Conservation (phyloP, 257 asterid species). For the Anisodus tanguticus region DNA sequence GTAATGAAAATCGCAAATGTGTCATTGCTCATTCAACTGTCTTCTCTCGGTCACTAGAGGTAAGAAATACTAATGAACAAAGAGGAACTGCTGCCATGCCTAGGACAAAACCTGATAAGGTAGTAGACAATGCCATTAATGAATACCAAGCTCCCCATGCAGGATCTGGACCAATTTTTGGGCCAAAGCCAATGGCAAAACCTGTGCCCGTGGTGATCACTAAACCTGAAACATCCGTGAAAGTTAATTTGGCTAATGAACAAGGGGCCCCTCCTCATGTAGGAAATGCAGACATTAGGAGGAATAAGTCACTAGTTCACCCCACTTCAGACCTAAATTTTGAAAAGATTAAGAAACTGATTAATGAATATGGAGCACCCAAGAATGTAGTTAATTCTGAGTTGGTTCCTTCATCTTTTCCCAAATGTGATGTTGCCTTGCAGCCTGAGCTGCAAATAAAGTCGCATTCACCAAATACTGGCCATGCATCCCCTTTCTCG, state of each 20-base stretch:
- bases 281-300: not conserved
- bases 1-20: constrained; percentile 7
- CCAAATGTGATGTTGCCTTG: constrained; percentile 2
- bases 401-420: constrained; percentile 18
- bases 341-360: constrained; percentile 28
- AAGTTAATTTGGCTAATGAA: constrained; percentile 32
- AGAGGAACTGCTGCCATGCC: not conserved
- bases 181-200: constrained; percentile 30
- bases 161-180: constrained; percentile 24
- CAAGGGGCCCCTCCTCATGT: constrained; percentile 35
- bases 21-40: not conserved
- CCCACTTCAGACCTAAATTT: constrained; percentile 29
- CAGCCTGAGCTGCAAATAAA: too few species aligned
- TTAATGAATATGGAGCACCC: constrained; percentile 25
- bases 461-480: not conserved
- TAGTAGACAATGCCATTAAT: not conserved
- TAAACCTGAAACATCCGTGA: constrained; percentile 21
- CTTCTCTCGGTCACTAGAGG: not conserved
- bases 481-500: not conserved
- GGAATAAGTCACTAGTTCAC: constrained; percentile 27
- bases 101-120: not conserved
- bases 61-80: not conserved
- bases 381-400: constrained; percentile 27
- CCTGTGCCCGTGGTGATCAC: not conserved
- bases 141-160: constrained; percentile 23